Evolutionary conservation across 2,329 filamentous ascomycete genomes (phyloP), one percentile per base, ranked within the genome.

Genomic region (Penicillium sp.): DNA sequence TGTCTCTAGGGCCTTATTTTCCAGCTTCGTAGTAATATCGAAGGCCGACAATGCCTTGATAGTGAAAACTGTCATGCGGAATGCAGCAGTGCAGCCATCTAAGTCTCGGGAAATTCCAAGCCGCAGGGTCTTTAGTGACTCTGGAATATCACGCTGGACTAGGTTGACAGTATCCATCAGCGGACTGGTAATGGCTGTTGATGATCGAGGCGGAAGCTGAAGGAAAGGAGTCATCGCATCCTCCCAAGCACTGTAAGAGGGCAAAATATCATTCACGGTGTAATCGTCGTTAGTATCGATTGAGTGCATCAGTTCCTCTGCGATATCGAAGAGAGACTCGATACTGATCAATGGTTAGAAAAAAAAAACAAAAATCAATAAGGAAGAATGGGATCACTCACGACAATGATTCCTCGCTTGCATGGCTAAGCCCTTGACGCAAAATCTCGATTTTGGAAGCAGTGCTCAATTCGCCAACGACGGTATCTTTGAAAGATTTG

Each of bases 1-100:
- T n/a, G 73, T 66, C 53, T 74, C 68, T 23, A 69, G 64, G 48
- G 70, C 59, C 41, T 72, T 69, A 42, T 70, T 46, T 37, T 71
- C 61, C 7, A 77, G 49, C 31, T 64, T 59, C 14, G 69, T 61
- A 12, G 74, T 59, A 3, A 76, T 49, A 20, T 76, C 69, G 2
- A 72, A 72, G 1, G 70, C 71, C 18, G 75, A 73, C 29, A 92
- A 68, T 0, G 94, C 69, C 47, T 81, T 81, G 6, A 80, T 78
- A 0, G 85, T 82, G 69, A 92, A 96, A 47, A 88, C 79, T 1
- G 88, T 85, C 77, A 95, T 89, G 53, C 93, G 82, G 14, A 90
- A 83, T 1, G 90, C 85, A 51, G 89, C 79, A 2, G 90, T 90
- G 29, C 86, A 84, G 0, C 89, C 89, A 60, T 84, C 82, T 4